These are phyloP conservation scores for Debaryomycetaceae sp. DNA, from an alignment of 1,139 yeast species.

Conservation along the genomic window DNA sequence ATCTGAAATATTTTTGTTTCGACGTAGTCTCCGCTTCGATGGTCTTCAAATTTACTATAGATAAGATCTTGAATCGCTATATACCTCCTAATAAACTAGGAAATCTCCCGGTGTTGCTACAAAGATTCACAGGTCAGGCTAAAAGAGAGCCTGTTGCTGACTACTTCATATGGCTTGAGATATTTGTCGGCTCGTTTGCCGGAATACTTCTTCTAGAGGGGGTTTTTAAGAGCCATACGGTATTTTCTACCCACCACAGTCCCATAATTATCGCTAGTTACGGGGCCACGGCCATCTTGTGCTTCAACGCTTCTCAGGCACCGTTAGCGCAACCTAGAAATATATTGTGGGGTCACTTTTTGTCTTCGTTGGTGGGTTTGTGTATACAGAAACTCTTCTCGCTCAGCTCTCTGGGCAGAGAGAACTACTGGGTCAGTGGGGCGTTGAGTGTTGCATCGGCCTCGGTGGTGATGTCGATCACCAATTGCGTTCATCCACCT, in stretches of 20 bases:
- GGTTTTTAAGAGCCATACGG: conserved; percentile 44
- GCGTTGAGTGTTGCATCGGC: conserved; percentile 58
- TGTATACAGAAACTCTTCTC: conserved; percentile 54
- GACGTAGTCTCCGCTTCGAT: conserved; percentile 10
- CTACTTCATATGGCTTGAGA: conserved; percentile 46
- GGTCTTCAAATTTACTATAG: conserved; percentile 44
- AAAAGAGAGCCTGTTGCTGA: conserved; percentile 31
- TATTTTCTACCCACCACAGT: conserved; percentile 41
- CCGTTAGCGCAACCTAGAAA: conserved; percentile 71
- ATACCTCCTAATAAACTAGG: conserved; percentile 27
- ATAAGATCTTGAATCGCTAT: conserved; percentile 23
- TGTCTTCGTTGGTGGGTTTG: conserved; percentile 53
- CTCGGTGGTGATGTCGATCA: conserved; percentile 54
- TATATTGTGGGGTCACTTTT: conserved; percentile 54
- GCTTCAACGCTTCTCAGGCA: conserved; percentile 53
- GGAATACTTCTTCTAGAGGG: conserved; percentile 54
- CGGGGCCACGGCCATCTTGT: conserved; percentile 64
- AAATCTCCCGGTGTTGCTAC: conserved; percentile 25
- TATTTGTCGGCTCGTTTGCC: conserved; percentile 45
- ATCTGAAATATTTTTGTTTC: no score
- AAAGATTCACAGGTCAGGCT: conserved; percentile 34
- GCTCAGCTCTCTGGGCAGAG: conserved; percentile 33
- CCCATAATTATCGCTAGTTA: conserved; percentile 60
- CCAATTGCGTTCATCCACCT: conserved; percentile 68
- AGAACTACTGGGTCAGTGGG: conserved; percentile 58